phyloP scores from a whole-genome alignment of 208 protist genomes.

The Naegleria gruberi region DNA sequence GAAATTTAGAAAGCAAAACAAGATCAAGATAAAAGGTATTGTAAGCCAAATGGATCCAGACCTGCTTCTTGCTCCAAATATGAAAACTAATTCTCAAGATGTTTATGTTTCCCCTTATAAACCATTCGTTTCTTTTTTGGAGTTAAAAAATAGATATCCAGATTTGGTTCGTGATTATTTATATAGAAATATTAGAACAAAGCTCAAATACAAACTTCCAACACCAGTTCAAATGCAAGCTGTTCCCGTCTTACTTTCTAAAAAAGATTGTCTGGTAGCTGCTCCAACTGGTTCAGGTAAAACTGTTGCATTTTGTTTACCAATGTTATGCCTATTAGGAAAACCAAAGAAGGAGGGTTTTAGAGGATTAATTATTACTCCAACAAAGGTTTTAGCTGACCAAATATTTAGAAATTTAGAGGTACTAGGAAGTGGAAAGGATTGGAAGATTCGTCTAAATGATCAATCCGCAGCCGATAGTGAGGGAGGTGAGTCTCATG shows the following conservation, averaged over 20 bases:
- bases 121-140: not conserved
- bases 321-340: slow-evolving; percentile 76
- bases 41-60: not conserved
- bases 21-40: not conserved
- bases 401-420: slow-evolving; percentile 87
- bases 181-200: not conserved
- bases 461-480: slow-evolving; percentile 28
- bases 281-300: slow-evolving; percentile 86
- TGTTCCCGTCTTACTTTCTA: slow-evolving; percentile 77
- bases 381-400: slow-evolving; percentile 88
- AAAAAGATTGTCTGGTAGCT: slow-evolving; percentile 53
- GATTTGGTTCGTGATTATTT: not conserved
- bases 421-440: slow-evolving; percentile 62
- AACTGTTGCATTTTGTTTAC: slow-evolving; percentile 83
- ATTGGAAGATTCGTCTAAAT: slow-evolving; percentile 61
- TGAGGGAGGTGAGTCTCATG: not conserved
- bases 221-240: slow-evolving; percentile 94
- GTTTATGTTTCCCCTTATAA: not conserved
- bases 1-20: not conserved
- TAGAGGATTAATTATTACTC: slow-evolving; percentile 82
- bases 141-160: not conserved
- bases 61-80: not conserved
- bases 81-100: not conserved
- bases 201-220: slow-evolving; percentile 40
- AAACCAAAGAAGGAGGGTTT: slow-evolving; percentile 63